These are phyloP conservation scores for Laguncularia racemosa DNA, from an alignment of 345 rosid species.

Conservation along the genomic window DNA sequence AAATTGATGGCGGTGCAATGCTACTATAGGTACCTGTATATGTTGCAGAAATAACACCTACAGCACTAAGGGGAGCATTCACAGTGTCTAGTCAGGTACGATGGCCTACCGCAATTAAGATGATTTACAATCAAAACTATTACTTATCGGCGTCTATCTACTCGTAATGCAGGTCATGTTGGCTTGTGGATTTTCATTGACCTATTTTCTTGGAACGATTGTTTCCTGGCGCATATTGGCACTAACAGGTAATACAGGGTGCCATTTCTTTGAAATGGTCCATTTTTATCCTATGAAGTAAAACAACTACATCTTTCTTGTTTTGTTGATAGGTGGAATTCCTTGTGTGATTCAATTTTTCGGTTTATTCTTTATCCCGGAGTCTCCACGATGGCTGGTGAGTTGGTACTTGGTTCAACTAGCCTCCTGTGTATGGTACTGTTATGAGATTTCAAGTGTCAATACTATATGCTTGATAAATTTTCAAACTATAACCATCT, in stretches of 20 bases:
- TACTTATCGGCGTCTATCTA: too few species aligned
- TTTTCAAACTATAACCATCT: not conserved
- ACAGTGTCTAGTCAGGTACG: conserved; percentile 16
- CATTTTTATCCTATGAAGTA: not conserved
- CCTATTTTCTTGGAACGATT: conserved; percentile 18
- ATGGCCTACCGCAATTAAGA: not conserved
- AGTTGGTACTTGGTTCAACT: conserved; percentile 1
- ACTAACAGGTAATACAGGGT: conserved; percentile 5
- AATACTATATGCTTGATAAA: not conserved
- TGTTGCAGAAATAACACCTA: conserved; percentile 24
- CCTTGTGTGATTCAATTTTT: conserved; percentile 25
- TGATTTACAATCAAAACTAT: too few species aligned
- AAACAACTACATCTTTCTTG: not conserved
- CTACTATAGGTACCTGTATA: conserved; percentile 17
- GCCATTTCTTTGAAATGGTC: not conserved
- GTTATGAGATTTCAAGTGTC: not conserved
- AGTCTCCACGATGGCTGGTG: conserved; percentile 48
- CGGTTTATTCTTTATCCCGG: conserved; percentile 34
- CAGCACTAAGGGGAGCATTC: conserved; percentile 19
- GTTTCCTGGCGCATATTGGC: conserved; percentile 30
- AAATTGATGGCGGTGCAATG: not conserved
- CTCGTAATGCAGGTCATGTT: conserved; percentile 13
- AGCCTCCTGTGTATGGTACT: not conserved
- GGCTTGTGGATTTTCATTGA: conserved; percentile 12
- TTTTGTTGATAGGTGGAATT: conserved; percentile 19